Evolutionary conservation across 2,329 filamentous ascomycete genomes (phyloP), one percentile per base, ranked within the genome.

Genomic region (Alternaria longipes): DNA sequence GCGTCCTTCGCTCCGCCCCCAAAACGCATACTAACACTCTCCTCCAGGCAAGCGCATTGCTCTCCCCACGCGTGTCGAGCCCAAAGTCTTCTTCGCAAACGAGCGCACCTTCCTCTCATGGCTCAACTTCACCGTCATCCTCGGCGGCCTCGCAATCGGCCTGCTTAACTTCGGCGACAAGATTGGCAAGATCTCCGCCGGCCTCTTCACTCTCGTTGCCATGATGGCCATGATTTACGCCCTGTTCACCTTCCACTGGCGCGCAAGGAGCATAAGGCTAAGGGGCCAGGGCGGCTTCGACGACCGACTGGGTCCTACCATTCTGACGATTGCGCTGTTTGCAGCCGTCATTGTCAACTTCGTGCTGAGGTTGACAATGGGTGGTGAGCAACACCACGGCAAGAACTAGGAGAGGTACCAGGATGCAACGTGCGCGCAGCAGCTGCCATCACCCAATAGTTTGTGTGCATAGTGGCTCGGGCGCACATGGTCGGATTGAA

Each of bases 71-170:
- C 93, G 95, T 71, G 94, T 99, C 81, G 95, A 99, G 82, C 95
- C 95, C 74, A 99, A 99, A 83, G 95, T 99, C 85, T 99, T 98
- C 89, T 99, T 99, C 86, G 95, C 95, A 83, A 99, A 99, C 86
- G 95, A 99, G 84, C 93, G 95, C 66, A 99, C 95, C 66, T 99
- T 99, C 80, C 89, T 99, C 76, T 97, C 93, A 81, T 99, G 95
- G 95, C 92, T 99, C 77, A 99, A 99, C 87, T 98, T 98, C 86
- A 97, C 94, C 80, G 94, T 99, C 77, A 94, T 99, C 81, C 91
- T 99, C 64, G 95, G 95, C 76, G 95, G 95, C 66, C 89, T 99
- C 52, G 94, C 95, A 69, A 92, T 99, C 72, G 95, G 95, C 71
- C 93, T 99, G 78, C 89, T 99, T 75, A 99, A 99, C 85, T 99